These are phyloP conservation scores for Amylostereum areolatum DNA, from an alignment of 1,284 basidiomycete species.

Conservation along the genomic window DNA sequence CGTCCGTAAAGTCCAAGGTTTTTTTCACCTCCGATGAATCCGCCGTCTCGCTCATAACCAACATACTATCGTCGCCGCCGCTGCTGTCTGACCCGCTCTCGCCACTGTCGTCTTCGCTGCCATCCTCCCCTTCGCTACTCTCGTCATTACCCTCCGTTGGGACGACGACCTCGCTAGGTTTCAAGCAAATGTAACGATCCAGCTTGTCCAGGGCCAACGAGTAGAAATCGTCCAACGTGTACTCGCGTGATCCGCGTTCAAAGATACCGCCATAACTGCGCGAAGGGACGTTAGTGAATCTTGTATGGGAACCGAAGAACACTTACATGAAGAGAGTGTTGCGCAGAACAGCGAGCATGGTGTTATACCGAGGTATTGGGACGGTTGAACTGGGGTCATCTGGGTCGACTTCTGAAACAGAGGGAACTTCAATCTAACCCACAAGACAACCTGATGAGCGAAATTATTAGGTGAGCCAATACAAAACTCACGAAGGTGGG, in stretches of 20 bases:
- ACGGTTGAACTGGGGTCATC: constrained; percentile 70
- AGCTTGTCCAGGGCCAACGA: constrained; percentile 11
- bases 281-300: no score
- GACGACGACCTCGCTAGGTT: constrained; percentile 40
- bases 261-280: constrained; percentile 83
- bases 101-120: constrained; percentile 28
- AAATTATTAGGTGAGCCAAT: no score
- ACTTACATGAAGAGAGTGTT: constrained; percentile 84
- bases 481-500: no score
- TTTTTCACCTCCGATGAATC: no score
- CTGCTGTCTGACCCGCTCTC: constrained; percentile 49
- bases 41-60: no score
- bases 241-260: constrained; percentile 76
- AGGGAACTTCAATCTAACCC: no score
- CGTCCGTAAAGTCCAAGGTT: background rate
- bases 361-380: constrained; percentile 83
- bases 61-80: constrained; percentile 29
- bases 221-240: constrained; percentile 40
- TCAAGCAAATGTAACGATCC: constrained; percentile 54
- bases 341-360: constrained; percentile 83
- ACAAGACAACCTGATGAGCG: no score
- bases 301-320: constrained; percentile 1
- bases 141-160: constrained; percentile 9
- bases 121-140: constrained; percentile 8
- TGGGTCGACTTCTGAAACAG: constrained; percentile 37